Conservation (phyloP, 2,329 filamentous ascomycete species). For the Trichoderma atroviride region DNA sequence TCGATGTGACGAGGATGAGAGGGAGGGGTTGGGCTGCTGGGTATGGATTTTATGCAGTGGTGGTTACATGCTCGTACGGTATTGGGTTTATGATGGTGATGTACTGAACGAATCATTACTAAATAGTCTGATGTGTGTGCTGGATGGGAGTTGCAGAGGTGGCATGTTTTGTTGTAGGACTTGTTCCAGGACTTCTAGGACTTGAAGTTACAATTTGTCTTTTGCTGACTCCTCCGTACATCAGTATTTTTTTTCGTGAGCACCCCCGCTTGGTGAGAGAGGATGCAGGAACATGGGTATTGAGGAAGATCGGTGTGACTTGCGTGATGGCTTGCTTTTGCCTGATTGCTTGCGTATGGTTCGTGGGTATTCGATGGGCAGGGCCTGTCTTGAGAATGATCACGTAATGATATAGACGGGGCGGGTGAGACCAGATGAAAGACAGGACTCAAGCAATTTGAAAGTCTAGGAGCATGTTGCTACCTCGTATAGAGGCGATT, state of each 20-base stretch:
- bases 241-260: not conserved
- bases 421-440: not conserved
- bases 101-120: not conserved
- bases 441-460: not conserved
- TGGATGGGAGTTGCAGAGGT: not conserved
- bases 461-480: not conserved
- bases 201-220: too few relatives aligned
- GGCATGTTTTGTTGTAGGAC: not conserved
- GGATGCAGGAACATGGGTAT: conserved; percentile 5
- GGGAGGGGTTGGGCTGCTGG: not conserved
- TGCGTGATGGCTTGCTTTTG: conserved; percentile 12
- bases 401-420: not conserved
- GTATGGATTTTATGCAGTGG: not conserved
- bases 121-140: not conserved
- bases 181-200: too few relatives aligned
- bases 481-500: not conserved
- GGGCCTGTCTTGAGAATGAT: not conserved
- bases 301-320: conserved; percentile 21
- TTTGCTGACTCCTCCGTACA: not conserved
- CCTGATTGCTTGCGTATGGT: conserved; percentile 11
- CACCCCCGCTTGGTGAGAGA: not conserved
- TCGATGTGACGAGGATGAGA: not conserved
- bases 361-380: not conserved
- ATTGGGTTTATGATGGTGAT: conserved; percentile 13
- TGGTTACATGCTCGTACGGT: not conserved